These are phyloP conservation scores for Durio zibethinus DNA, from an alignment of 345 rosid genomes.

Conservation along the genomic window DNA sequence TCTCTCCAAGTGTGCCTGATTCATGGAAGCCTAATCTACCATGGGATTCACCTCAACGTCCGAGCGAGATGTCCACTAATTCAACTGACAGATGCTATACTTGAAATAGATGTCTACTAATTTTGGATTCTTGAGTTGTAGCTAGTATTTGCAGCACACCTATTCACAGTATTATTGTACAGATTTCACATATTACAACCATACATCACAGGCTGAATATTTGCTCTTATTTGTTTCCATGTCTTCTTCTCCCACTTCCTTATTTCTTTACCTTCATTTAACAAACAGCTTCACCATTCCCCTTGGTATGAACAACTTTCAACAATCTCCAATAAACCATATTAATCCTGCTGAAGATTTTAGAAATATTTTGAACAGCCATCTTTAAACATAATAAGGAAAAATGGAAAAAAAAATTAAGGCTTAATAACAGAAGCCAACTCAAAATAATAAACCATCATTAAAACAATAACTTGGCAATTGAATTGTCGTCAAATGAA, in stretches of 20 bases:
- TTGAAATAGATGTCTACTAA: slow-evolving; percentile 19
- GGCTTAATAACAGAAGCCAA: background rate
- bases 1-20: slow-evolving; percentile 31
- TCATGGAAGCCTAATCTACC: slow-evolving; percentile 36
- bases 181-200: slow-evolving; percentile 19
- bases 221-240: background rate
- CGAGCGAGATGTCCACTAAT: slow-evolving; percentile 49
- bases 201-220: background rate
- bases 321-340: too few relatives aligned
- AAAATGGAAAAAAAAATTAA: background rate
- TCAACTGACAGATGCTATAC: slow-evolving; percentile 53
- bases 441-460: slow-evolving; percentile 1
- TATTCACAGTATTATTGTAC: slow-evolving; percentile 26
- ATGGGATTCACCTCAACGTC: slow-evolving; percentile 53
- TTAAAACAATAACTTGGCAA: slow-evolving; percentile 1
- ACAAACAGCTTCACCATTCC: too few relatives aligned
- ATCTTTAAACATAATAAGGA: too few relatives aligned
- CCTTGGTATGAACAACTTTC: too few relatives aligned
- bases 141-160: slow-evolving; percentile 5
- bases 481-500: slow-evolving; percentile 16
- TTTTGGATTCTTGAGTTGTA: slow-evolving; percentile 3
- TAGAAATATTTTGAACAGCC: too few relatives aligned
- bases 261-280: too few relatives aligned
- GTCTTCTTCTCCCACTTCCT: background rate
- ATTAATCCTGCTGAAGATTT: too few relatives aligned